phyloP scores from a whole-genome alignment of 768 basidiomycete genomes.

The Vishniacozyma victoriae region DNA sequence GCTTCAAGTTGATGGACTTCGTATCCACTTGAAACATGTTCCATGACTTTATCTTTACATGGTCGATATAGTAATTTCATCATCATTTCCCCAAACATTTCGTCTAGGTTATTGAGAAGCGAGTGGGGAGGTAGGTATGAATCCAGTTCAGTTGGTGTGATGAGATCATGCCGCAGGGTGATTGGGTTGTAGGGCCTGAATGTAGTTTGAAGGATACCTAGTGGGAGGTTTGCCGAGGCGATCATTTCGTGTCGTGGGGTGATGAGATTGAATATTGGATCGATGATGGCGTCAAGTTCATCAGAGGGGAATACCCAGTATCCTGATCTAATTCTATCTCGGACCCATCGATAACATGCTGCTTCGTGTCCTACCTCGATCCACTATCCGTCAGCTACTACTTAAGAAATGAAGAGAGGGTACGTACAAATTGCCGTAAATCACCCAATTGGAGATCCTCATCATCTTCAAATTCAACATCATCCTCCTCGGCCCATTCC shows the following conservation, averaged over 20 bases:
- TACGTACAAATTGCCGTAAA: background rate
- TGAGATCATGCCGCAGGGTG: conserved; percentile 1
- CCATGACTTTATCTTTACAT: too few relatives aligned
- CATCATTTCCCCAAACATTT: conserved; percentile 1
- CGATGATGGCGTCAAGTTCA: conserved; percentile 6
- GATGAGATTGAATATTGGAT: background rate
- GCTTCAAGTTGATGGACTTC: too few relatives aligned
- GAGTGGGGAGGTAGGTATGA: conserved; percentile 5
- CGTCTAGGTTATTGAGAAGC: conserved; percentile 4
- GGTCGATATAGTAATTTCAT: too few relatives aligned
- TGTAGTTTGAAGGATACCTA: background rate
- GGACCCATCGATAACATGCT: conserved; percentile 12
- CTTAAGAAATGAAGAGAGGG: background rate
- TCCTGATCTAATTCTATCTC: conserved; percentile 15
- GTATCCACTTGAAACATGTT: too few relatives aligned
- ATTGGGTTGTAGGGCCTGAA: background rate
- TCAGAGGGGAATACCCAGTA: conserved; percentile 21
- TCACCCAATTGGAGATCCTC: background rate
- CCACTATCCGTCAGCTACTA: background rate
- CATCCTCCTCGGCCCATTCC: background rate
- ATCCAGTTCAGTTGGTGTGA: background rate
- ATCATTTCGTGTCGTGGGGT: background rate
- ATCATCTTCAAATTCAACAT: conserved; percentile 1
- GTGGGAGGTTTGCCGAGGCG: background rate
- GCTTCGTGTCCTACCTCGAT: conserved; percentile 5